Evolutionary conservation across 192 early-diverging fungal species (phyloP).

Genomic region (Gigaspora rosea): DNA sequence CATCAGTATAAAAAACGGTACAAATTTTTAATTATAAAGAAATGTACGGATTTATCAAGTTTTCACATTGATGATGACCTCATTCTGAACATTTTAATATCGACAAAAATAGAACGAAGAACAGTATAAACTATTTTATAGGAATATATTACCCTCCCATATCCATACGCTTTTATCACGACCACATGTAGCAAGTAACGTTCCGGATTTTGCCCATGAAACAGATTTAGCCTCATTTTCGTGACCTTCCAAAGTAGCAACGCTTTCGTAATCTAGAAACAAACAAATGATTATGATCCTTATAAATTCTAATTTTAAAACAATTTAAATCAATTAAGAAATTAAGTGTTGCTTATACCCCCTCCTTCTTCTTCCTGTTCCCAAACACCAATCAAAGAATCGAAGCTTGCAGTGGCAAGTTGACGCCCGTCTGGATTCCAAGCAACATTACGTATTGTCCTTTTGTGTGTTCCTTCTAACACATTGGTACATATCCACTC

Average conservation of each 20-base stretch:
- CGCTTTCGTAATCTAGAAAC: slow-evolving; percentile 73
- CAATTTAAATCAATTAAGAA: not conserved
- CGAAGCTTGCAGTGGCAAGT: slow-evolving; percentile 90
- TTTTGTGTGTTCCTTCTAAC: slow-evolving; percentile 85
- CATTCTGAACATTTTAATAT: not conserved
- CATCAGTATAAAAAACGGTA: too few species aligned
- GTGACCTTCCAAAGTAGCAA: slow-evolving; percentile 95
- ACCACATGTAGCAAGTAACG: slow-evolving; percentile 89
- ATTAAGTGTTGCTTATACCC: slow-evolving; percentile 29
- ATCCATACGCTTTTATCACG: slow-evolving; percentile 99
- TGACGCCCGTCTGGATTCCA: slow-evolving; percentile 74
- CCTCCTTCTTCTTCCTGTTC: slow-evolving; percentile 66
- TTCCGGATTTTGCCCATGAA: slow-evolving; percentile 80
- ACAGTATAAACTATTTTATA: not conserved
- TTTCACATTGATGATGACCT: too few species aligned
- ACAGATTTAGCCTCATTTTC: slow-evolving; percentile 98
- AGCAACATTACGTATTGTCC: slow-evolving; percentile 87
- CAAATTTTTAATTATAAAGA: too few species aligned
- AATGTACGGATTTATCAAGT: too few species aligned
- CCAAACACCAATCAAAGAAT: slow-evolving; percentile 92
- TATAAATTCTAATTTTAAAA: not conserved
- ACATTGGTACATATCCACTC: slow-evolving; percentile 72
- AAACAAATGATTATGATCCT: not conserved
- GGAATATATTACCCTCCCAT: slow-evolving; percentile 74
- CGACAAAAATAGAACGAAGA: not conserved